A percentile compares a stretch with the other conserved stretches of the same genome.
Evolutionary conservation across 148 eudicot genomes (phyloP).

Genomic region (Chenopodium suecicum): DNA sequence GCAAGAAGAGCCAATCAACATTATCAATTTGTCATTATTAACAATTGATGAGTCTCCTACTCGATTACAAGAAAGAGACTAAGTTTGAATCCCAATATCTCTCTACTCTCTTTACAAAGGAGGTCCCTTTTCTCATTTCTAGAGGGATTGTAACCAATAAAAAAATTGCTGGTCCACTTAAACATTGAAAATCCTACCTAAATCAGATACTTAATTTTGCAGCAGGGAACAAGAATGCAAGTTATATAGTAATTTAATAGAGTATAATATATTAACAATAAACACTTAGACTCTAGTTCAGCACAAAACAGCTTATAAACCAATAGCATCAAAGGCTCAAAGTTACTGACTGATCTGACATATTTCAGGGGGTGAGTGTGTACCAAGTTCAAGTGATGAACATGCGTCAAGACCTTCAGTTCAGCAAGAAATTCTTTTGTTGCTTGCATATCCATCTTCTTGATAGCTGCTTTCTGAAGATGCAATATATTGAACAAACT

Average conservation of each 20-base stretch:
- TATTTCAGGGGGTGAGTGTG: background rate
- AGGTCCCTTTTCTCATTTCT: background rate
- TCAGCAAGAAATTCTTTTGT: conserved; percentile 88
- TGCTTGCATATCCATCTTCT: conserved; percentile 98
- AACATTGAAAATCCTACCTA: background rate
- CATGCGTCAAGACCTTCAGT: conserved; percentile 78
- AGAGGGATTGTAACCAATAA: background rate
- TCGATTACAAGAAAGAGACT: too few relatives aligned
- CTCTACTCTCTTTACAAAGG: too few relatives aligned
- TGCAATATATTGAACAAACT: background rate
- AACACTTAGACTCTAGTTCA: background rate
- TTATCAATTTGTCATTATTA: background rate
- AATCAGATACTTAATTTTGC: background rate
- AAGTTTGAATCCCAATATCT: too few relatives aligned
- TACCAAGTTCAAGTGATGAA: conserved; percentile 98
- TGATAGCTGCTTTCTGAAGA: conserved; percentile 85
- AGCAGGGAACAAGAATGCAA: background rate
- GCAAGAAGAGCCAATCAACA: background rate
- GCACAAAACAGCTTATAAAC: background rate
- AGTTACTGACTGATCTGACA: background rate
- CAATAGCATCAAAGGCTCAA: background rate
- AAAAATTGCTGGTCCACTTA: background rate
- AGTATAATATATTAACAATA: background rate
- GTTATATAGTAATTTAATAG: background rate
- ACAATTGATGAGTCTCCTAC: background rate